Conservation (phyloP, 2,329 filamentous ascomycete species). For the Rhinocladiella similis region DNA sequence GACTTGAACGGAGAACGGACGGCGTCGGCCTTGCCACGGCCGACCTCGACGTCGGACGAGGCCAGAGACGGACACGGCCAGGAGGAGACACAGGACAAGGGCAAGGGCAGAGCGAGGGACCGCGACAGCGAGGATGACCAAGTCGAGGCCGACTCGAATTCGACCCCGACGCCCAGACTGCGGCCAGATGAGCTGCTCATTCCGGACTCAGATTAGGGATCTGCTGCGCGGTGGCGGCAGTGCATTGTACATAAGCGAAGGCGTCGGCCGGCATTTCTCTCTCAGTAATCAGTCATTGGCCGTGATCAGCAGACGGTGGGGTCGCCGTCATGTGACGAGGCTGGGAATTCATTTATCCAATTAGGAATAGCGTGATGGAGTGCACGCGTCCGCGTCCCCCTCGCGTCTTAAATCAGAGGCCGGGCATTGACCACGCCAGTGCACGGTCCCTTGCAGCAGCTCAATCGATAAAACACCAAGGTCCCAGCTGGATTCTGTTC, state of each 20-base stretch:
- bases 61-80: conserved; percentile 9
- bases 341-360: conserved; percentile 24
- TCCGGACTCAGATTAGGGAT: conserved; percentile 18
- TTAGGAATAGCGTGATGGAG: conserved; percentile 4
- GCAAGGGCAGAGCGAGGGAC: conserved; percentile 20
- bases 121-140: conserved; percentile 22
- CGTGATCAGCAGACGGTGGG: not conserved
- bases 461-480: not conserved
- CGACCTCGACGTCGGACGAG: not conserved
- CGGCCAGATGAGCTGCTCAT: conserved; percentile 19
- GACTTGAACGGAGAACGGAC: conserved; percentile 35
- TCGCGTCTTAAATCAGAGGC: conserved; percentile 2
- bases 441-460: not conserved
- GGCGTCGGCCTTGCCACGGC: not conserved
- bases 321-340: conserved; percentile 2
- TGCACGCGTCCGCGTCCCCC: conserved; percentile 2
- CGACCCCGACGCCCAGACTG: conserved; percentile 8
- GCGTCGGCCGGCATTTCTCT: conserved; percentile 16
- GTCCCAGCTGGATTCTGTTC: not conserved
- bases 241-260: conserved; percentile 23
- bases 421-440: conserved; percentile 1
- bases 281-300: not conserved
- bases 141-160: conserved; percentile 16
- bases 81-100: conserved; percentile 13
- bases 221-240: conserved; percentile 2